Percentiles rank a stretch among this genome's conserved stretches.
Evolutionary conservation across 106 monocot species (phyloP).

Genomic region (Dendrobium catenatum): DNA sequence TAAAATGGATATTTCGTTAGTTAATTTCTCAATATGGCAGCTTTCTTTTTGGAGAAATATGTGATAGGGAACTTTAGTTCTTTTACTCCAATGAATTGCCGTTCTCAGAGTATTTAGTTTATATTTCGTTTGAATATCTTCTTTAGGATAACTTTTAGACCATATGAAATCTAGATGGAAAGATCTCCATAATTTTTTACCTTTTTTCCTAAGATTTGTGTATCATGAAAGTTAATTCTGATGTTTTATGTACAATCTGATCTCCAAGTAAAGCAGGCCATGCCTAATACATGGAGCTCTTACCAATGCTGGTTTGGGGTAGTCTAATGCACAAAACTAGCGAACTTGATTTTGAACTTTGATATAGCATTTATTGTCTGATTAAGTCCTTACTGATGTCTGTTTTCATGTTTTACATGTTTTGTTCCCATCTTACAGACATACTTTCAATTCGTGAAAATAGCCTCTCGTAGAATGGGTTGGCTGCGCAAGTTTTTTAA

Average conservation of each 20-base stretch:
- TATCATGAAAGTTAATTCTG: neutral
- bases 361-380: neutral
- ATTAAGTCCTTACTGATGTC: neutral
- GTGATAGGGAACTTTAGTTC: neutral
- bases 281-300: too few relatives aligned
- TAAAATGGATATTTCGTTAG: neutral
- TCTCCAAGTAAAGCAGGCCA: too few relatives aligned
- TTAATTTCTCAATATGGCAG: neutral
- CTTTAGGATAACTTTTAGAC: neutral
- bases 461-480: constrained; percentile 33
- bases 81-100: neutral
- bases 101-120: neutral
- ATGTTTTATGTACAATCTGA: neutral
- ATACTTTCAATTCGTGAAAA: neutral
- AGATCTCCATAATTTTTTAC: neutral
- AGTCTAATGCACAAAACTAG: neutral
- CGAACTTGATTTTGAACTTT: neutral
- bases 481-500: constrained; percentile 83
- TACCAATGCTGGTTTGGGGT: too few relatives aligned
- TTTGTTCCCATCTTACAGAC: neutral
- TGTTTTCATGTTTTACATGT: neutral
- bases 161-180: neutral
- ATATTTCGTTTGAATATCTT: neutral
- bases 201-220: neutral
- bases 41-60: neutral